A percentile compares a stretch with the other conserved stretches of the same genome.
Evolutionary conservation across 2,329 filamentous ascomycete genomes (phyloP).

Genomic region (Pseudogymnoascus sp.): DNA sequence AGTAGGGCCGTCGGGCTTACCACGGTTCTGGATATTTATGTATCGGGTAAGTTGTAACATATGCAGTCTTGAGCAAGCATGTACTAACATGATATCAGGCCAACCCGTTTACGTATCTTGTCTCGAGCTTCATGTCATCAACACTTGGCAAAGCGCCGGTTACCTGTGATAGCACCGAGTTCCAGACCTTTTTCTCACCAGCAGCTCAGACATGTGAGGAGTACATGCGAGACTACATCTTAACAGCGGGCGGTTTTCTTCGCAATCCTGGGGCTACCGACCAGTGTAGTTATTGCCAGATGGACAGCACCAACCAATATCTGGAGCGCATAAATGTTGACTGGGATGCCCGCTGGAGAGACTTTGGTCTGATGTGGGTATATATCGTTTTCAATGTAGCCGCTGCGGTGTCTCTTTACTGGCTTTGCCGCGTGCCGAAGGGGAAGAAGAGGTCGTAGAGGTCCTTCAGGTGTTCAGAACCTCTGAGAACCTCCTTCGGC

Average conservation of each 20-base stretch:
- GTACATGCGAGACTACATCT: slow-evolving; percentile 46
- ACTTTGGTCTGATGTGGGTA: slow-evolving; percentile 54
- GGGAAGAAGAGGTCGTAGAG: slow-evolving; percentile 14
- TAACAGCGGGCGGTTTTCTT: not conserved
- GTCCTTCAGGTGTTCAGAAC: not conserved
- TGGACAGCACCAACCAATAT: slow-evolving; percentile 43
- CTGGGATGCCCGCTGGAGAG: slow-evolving; percentile 55
- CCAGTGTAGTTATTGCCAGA: slow-evolving; percentile 45
- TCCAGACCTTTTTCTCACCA: slow-evolving; percentile 52
- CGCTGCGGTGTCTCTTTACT: slow-evolving; percentile 44
- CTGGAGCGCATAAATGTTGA: slow-evolving; percentile 39
- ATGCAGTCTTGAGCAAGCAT: not conserved
- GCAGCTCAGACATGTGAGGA: slow-evolving; percentile 44
- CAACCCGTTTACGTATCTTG: slow-evolving; percentile 71
- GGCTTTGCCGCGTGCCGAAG: slow-evolving; percentile 38
- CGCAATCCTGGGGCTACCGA: slow-evolving; percentile 12
- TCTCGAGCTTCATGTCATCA: slow-evolving; percentile 59
- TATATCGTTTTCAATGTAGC: slow-evolving; percentile 47
- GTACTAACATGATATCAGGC: not conserved
- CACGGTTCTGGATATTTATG: slow-evolving; percentile 74
- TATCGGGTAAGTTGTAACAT: slow-evolving; percentile 45
- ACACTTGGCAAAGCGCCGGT: slow-evolving; percentile 59
- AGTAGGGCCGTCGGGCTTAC: slow-evolving; percentile 49
- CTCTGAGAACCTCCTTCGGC: not conserved
- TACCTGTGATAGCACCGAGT: slow-evolving; percentile 58